Conservation (phyloP, 2,329 filamentous ascomycete genomes). For the Talaromyces sp. region DNA sequence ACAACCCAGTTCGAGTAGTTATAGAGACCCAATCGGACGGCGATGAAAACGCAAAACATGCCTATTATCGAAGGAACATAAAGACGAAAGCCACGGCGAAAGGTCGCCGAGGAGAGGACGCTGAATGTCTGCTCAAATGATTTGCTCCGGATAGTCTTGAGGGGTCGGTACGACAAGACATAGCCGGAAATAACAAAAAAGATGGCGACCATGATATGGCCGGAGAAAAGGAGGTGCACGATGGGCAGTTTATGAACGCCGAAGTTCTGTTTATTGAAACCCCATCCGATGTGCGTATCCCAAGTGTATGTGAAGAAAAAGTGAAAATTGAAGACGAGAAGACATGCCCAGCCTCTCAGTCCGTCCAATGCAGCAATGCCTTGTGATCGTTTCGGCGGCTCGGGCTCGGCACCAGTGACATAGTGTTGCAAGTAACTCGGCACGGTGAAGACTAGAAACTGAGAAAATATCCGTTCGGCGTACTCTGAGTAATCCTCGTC, state of each 20-base stretch:
- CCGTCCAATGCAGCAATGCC: slow-evolving; percentile 38
- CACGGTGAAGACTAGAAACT: slow-evolving; percentile 24
- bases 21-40: slow-evolving; percentile 37
- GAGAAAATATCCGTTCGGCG: slow-evolving; percentile 10
- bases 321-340: slow-evolving; percentile 43
- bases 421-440: slow-evolving; percentile 31
- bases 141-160: slow-evolving; percentile 32
- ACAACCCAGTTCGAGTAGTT: slow-evolving; percentile 32
- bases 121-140: slow-evolving; percentile 35
- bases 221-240: slow-evolving; percentile 37
- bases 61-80: slow-evolving; percentile 38
- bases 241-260: slow-evolving; percentile 36
- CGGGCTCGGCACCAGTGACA: slow-evolving; percentile 23
- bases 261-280: slow-evolving; percentile 35
- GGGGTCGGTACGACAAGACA: slow-evolving; percentile 39
- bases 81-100: slow-evolving; percentile 37
- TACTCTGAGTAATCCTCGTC: slow-evolving; percentile 8
- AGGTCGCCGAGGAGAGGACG: slow-evolving; percentile 37
- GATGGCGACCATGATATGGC: slow-evolving; percentile 43
- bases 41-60: slow-evolving; percentile 35
- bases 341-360: slow-evolving; percentile 37
- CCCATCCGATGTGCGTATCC: slow-evolving; percentile 34
- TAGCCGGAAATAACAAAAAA: slow-evolving; percentile 47
- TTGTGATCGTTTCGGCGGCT: slow-evolving; percentile 25
- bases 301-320: slow-evolving; percentile 41